Evolutionary conservation across 1,284 basidiomycete genomes (phyloP).

Genomic region (Neolentinus lepideus): DNA sequence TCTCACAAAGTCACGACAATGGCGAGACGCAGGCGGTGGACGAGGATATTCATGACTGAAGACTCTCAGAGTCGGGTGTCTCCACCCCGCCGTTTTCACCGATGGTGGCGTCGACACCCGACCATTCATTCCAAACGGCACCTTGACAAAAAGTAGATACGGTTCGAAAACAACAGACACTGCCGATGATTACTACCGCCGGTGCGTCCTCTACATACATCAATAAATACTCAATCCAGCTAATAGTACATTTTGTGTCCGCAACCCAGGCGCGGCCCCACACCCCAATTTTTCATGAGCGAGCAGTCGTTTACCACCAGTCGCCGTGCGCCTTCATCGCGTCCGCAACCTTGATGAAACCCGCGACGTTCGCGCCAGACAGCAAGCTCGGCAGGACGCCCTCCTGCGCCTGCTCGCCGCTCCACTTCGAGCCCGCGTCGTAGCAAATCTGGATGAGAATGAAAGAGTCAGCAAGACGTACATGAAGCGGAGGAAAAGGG

Average conservation of each 20-base stretch:
- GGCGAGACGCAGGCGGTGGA: too few relatives aligned
- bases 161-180: too few relatives aligned
- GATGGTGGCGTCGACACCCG: too few relatives aligned
- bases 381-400: constrained; percentile 54
- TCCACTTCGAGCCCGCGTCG: constrained; percentile 54
- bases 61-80: too few relatives aligned
- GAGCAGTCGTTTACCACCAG: constrained; percentile 55
- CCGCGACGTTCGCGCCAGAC: constrained; percentile 71
- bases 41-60: too few relatives aligned
- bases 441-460: constrained; percentile 34
- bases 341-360: constrained; percentile 64
- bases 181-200: too few relatives aligned
- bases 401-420: constrained; percentile 34
- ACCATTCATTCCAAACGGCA: too few relatives aligned
- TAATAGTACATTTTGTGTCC: background rate
- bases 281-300: too few relatives aligned
- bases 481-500: background rate
- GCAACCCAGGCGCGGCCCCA: too few relatives aligned
- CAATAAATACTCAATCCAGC: background rate
- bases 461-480: background rate
- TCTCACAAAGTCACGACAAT: too few relatives aligned
- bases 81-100: too few relatives aligned
- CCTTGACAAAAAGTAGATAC: too few relatives aligned
- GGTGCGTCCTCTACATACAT: background rate
- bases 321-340: constrained; percentile 70